Evolutionary conservation across 1,139 yeast species (phyloP).

Genomic region (Pichia sp.): DNA sequence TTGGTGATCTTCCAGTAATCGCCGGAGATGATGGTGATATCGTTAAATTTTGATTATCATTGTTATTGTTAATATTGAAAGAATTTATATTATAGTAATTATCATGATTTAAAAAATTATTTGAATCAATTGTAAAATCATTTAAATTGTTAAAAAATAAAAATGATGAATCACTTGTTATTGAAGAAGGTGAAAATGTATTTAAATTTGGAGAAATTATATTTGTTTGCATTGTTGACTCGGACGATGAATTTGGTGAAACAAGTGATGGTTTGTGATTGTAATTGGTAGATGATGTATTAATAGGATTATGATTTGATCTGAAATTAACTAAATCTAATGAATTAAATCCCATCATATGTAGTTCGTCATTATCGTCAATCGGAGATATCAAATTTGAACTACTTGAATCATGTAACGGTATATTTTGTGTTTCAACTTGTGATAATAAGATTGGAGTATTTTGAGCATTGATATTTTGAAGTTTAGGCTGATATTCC

Average conservation of each 20-base stretch:
- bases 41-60: constrained; percentile 1
- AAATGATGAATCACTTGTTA: constrained; percentile 11
- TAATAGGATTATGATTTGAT: constrained; percentile 1
- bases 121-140: constrained; percentile 1
- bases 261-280: background rate
- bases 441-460: background rate
- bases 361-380: constrained; percentile 9
- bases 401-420: background rate
- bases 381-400: constrained; percentile 12
- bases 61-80: background rate
- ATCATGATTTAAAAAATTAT: background rate
- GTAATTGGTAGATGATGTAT: background rate
- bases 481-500: background rate
- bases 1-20: constrained; percentile 4
- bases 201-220: background rate
- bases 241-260: background rate
- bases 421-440: background rate
- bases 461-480: background rate
- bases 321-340: constrained; percentile 24
- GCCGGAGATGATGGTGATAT: constrained; percentile 3
- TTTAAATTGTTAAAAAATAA: constrained; percentile 4
- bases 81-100: background rate
- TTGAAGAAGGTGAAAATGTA: constrained; percentile 10
- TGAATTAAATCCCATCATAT: constrained; percentile 16
- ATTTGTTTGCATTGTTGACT: background rate